Evolutionary conservation across 345 rosid species (phyloP), one percentile per base, ranked within the genome.

Genomic region (Populus tremula): DNA sequence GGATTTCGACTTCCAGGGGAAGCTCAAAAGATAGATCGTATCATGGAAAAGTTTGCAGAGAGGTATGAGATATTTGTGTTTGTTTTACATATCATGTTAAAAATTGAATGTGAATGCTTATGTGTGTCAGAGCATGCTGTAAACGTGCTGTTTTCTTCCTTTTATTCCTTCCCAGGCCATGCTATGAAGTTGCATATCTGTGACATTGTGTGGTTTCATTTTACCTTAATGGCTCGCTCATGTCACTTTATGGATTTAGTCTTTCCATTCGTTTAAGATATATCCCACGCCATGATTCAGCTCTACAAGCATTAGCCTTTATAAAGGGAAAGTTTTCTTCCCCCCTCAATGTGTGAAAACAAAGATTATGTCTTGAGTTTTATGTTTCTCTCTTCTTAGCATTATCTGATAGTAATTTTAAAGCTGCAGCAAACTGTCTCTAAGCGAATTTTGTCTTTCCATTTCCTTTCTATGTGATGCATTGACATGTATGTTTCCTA

Each of bases 1-100:
- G 96, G 96, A 63, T 96, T 96, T 87, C 87, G 96, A 82, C 98
- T 96, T 84, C 99, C 99, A 47, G 98, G 99, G 71, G 99, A 96
- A 82, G 99, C 99, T 76, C 98, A 96, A 86, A 96, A 96, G 89
- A 93, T 96, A 79, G 99, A 96, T 82, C 96, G 99, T 70, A 91
- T 96, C 47, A 96, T 93, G 96, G 99, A 96, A 82, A 96, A 96
- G 78, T 96, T 96, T 85, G 99, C 99, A 75, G 98, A 96, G 85
- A 89, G 99, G 99, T 96, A 88, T 77, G 71, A 47, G 50, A 47
- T 47, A 47, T 47, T 47, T 47, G 11, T 47, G 17, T 47, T 47
- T 14, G 50, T 47, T 47, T 47, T 12, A 13, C 2, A 1, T 41
- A 0, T 41, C 50, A 47, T 4, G 50, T 47, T 13, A 47, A 14